phyloP scores from a whole-genome alignment of 1,284 basidiomycete genomes.

The Irpex lacteus region DNA sequence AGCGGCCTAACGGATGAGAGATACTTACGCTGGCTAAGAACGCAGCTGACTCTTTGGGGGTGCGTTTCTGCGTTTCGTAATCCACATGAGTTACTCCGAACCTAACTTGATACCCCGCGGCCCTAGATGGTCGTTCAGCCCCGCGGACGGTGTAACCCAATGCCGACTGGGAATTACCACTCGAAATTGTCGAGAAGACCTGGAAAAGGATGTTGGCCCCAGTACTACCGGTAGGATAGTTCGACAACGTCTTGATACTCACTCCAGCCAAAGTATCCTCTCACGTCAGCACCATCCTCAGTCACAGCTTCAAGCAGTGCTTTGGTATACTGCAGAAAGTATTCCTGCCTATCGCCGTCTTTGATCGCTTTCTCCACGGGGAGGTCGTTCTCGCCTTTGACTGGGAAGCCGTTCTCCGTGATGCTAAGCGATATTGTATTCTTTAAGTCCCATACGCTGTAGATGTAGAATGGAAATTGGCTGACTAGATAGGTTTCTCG shows the following conservation, averaged over 20 bases:
- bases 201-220: conserved; percentile 18
- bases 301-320: conserved; percentile 56
- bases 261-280: conserved; percentile 75
- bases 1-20: background rate
- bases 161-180: conserved; percentile 38
- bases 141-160: background rate
- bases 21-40: conserved; percentile 42
- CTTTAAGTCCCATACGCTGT: background rate
- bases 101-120: conserved; percentile 59
- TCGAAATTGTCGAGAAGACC: conserved; percentile 75
- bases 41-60: conserved; percentile 61
- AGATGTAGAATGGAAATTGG: background rate
- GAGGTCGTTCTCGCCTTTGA: conserved; percentile 59
- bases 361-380: conserved; percentile 52
- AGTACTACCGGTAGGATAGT: background rate
- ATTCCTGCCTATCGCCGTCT: conserved; percentile 64
- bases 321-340: conserved; percentile 62
- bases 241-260: conserved; percentile 14
- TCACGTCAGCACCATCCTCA: conserved; percentile 63
- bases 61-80: conserved; percentile 65
- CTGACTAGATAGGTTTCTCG: conserved; percentile 61
- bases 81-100: conserved; percentile 68
- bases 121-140: conserved; percentile 30
- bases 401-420: conserved; percentile 73
- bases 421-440: background rate